phyloP scores from a whole-genome alignment of 768 basidiomycete species.

The Mycena polygramma region DNA sequence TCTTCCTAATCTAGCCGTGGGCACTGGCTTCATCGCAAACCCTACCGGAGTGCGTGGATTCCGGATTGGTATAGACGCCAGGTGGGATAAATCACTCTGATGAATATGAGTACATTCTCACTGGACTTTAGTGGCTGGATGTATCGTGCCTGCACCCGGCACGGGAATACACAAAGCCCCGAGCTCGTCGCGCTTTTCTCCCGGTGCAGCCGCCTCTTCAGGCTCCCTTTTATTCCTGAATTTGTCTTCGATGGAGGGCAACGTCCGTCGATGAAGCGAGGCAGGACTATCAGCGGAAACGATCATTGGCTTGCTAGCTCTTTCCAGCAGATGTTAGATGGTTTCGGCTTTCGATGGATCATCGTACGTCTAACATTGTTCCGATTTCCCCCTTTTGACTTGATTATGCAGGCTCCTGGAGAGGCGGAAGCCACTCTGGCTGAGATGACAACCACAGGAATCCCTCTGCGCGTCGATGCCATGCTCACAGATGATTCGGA shows the following conservation, averaged over 20 bases:
- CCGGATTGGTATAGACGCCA: constrained; percentile 56
- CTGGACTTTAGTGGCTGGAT: constrained; percentile 32
- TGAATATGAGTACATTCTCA: neutral
- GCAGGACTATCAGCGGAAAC: constrained; percentile 45
- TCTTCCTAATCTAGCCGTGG: constrained; percentile 47
- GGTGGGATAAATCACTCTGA: constrained; percentile 17
- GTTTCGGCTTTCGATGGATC: constrained; percentile 56
- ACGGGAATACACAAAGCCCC: constrained; percentile 57
- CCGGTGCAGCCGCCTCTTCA: constrained; percentile 52
- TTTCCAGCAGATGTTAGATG: constrained; percentile 53
- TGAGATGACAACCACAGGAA: constrained; percentile 53
- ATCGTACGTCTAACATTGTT: constrained; percentile 31
- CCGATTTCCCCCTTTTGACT: neutral
- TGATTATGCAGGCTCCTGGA: constrained; percentile 57
- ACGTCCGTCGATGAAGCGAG: constrained; percentile 57
- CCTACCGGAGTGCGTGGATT: constrained; percentile 47
- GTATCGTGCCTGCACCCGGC: constrained; percentile 39
- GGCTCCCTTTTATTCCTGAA: constrained; percentile 55
- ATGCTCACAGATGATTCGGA: constrained; percentile 66
- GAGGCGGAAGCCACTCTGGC: constrained; percentile 71
- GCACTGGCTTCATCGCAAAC: constrained; percentile 50
- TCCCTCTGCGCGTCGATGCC: constrained; percentile 54
- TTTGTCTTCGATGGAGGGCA: constrained; percentile 65
- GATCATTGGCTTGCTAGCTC: constrained; percentile 42
- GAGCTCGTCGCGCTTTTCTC: constrained; percentile 57